Evolutionary conservation across 805 yeast species (phyloP), one percentile per base, ranked within the genome.

Genomic region (Yamadazyma sp.): DNA sequence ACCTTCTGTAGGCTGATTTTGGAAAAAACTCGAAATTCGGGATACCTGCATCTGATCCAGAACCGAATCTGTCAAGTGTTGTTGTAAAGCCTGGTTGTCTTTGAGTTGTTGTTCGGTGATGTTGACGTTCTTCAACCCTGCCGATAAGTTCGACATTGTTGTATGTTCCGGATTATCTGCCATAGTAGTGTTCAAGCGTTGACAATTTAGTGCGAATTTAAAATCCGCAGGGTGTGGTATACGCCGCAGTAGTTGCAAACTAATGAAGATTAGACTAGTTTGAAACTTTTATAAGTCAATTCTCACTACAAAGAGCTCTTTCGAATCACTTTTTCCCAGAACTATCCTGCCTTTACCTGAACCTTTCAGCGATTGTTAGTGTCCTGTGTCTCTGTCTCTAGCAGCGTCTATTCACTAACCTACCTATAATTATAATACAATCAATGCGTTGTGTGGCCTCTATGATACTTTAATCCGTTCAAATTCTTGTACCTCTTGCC

Each of bases 391-490:
- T n/a, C n/a, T n/a, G n/a, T 17, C 33, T 20, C 15, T 19, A 16
- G 15, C 33, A 19, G 20, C 33, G 20, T 30, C 33, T 30, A 30
- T 30, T 30, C 33, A 12, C 11, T 25, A n/a, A n/a, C 19, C 18
- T 14, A 28, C 21, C 11, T 23, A 30, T 23, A 35, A 18, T 23
- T 20, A 35, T 25, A 20, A 27, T 29, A 38, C 32, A 32, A 38
- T 51, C 61, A 90, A 70, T 91, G 98, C 28, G 98, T 91, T n/a
- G 97, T 82, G 64, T 93, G 99, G 15, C 96, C 98, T 53, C 97
- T 78, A 63, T 93, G 99, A 62, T 93, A 93, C 64, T 93, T 93
- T 62, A 93, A 73, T 18, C 99, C 99, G 60, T 93, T 93, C 54
- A 93, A 70, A 57, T 93, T 93, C 73, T 93, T 93, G 69, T 93